A percentile compares a stretch with the other conserved stretches of the same genome.
Conservation (phyloP, 2,329 filamentous ascomycete genomes). For the Huntiella savannae region DNA sequence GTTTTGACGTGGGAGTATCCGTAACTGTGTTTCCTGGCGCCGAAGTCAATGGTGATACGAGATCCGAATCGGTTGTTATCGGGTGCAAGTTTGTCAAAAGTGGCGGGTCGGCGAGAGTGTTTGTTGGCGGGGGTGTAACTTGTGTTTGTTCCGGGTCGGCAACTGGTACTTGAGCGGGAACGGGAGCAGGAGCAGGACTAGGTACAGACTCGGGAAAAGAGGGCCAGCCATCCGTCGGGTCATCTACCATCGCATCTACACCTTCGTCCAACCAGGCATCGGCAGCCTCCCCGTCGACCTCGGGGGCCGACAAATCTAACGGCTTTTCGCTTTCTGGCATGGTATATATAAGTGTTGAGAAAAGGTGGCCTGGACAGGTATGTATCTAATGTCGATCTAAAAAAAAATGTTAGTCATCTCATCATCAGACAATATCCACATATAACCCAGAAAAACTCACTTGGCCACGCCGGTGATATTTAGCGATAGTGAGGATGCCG, state of each 20-base stretch:
- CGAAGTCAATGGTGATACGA: neutral
- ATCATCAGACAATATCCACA: no score
- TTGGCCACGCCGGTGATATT: no score
- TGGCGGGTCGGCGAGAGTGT: neutral
- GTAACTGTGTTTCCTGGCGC: neutral
- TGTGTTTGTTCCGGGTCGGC: neutral
- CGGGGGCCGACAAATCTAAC: conserved; percentile 2
- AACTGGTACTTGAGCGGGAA: neutral
- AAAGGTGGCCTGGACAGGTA: neutral
- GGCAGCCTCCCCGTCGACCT: conserved; percentile 2
- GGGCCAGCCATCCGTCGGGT: conserved; percentile 10
- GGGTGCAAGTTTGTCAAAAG: neutral
- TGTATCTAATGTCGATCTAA: neutral
- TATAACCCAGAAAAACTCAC: no score
- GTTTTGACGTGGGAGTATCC: neutral
- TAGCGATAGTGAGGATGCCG: no score
- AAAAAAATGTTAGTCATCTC: no score
- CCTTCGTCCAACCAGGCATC: conserved; percentile 10
- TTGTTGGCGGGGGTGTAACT: conserved; percentile 1
- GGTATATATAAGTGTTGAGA: neutral
- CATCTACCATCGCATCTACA: neutral
- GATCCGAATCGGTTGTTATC: neutral
- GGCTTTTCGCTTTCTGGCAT: neutral
- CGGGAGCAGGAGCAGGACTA: neutral
- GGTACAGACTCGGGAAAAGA: neutral